phyloP scores from a whole-genome alignment of 495 filamentous ascomycete species.

The Bombardia bombarda region DNA sequence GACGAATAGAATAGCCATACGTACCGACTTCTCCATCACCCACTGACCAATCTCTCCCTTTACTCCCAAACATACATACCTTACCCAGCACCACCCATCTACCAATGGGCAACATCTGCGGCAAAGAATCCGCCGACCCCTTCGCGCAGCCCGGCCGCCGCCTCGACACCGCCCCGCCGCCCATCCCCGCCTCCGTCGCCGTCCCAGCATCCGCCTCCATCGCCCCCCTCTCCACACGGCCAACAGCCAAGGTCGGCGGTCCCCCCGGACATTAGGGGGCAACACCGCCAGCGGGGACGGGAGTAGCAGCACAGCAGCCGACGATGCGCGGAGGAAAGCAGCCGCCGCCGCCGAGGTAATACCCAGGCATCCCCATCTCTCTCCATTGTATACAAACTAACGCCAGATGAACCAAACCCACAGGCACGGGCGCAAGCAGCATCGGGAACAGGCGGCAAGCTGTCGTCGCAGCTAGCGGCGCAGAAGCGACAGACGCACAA shows the following conservation, averaged over 20 bases:
- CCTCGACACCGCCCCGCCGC: constrained; percentile 42
- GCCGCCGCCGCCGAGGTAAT: constrained; percentile 64
- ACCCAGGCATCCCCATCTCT: constrained; percentile 5
- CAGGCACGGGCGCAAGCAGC: constrained; percentile 39
- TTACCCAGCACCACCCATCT: too few relatives aligned
- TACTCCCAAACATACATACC: too few relatives aligned
- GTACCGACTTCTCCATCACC: too few relatives aligned
- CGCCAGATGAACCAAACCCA: constrained; percentile 1
- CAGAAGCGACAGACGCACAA: constrained; percentile 58
- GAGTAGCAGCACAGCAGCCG: constrained; percentile 5
- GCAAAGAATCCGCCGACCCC: constrained; percentile 47
- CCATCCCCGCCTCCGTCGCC: constrained; percentile 23
- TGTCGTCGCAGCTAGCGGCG: constrained; percentile 52
- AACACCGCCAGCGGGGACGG: constrained; percentile 10
- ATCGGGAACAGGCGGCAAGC: constrained; percentile 43
- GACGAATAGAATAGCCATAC: too few relatives aligned
- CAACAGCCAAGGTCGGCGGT: constrained; percentile 35
- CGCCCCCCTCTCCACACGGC: too few relatives aligned
- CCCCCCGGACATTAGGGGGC: constrained; percentile 52
- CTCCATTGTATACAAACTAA: neutral
- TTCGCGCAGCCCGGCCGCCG: constrained; percentile 59
- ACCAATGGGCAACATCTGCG: constrained; percentile 75
- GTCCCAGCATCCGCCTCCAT: constrained; percentile 13
- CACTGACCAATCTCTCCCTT: too few relatives aligned
- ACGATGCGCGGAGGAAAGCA: constrained; percentile 51